Conservation (phyloP, 2,329 filamentous ascomycete species). For the Stagonosporopsis vannaccii region DNA sequence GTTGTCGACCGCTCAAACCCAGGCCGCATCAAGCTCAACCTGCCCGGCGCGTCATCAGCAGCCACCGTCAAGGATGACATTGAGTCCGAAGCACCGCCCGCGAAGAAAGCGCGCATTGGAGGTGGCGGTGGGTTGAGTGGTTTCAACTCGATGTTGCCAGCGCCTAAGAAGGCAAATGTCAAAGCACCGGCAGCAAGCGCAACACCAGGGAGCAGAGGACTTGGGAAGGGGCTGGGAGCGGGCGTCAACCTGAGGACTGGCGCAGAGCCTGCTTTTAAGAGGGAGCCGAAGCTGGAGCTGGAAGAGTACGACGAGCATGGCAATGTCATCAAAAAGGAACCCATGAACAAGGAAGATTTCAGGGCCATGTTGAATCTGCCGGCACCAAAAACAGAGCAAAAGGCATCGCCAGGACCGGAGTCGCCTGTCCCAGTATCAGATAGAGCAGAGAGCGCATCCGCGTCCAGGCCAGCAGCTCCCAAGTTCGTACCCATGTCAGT, state of each 20-base stretch:
- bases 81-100: conserved; percentile 59
- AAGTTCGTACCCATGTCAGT: conserved; percentile 90
- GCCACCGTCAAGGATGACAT: conserved; percentile 50
- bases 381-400: conserved; percentile 33
- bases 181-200: conserved; percentile 34
- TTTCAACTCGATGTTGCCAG: conserved; percentile 86
- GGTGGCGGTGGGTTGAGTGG: conserved; percentile 73
- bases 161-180: conserved; percentile 70
- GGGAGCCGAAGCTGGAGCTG: conserved; percentile 58
- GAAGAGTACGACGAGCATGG: conserved; percentile 48
- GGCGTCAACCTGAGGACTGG: conserved; percentile 83
- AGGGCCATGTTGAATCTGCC: conserved; percentile 47
- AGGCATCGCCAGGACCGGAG: conserved; percentile 38
- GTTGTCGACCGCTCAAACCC: conserved; percentile 82
- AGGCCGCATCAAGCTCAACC: conserved; percentile 82
- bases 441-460: conserved; percentile 61
- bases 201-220: conserved; percentile 42
- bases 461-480: conserved; percentile 77
- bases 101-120: conserved; percentile 73
- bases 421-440: conserved; percentile 39
- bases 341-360: conserved; percentile 42
- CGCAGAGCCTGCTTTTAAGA: conserved; percentile 79
- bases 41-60: conserved; percentile 64
- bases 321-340: conserved; percentile 38
- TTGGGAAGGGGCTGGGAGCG: conserved; percentile 54